Base-by-base conservation (phyloP, 306 rosid species). In the Castanopsis chinensis region DNA sequence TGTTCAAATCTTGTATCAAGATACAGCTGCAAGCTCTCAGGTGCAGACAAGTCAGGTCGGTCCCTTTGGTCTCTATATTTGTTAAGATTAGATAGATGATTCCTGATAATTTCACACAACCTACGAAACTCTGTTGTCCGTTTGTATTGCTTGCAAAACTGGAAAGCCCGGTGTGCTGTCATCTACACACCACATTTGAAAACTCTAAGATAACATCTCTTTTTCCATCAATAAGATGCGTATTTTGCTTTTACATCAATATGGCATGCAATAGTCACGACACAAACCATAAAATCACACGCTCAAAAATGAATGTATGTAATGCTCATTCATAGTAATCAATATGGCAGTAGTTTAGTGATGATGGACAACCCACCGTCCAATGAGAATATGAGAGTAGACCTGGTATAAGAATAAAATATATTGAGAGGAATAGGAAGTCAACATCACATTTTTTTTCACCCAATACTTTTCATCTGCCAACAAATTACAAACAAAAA, bases 81-180 rank as follows among this genome's bases (percentile, higher is more conserved):
- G 69, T 90, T 96, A 49, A 96, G 94, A 82, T 96, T 96, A 2
- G 92, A 85, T 45, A 96, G 85, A 82, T 96, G 99, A 63, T 93
- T 93, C 80, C 98, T 83, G 49, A 96, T 96, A 77, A 93, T 96
- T 86, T 96, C 99, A 78, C 99, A 96, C 2, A 93, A 84, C 77
- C 98, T 90, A 37, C 98, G 94, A 70, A 96, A 96, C 79, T 96
- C 99, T 1, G 99, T 96, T 11, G 98, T 89, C 72, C 99, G 83
- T 75, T 96, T 96, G 55, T 96, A 96, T 73, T 90, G 97, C 90
- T 93, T 96, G 87, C 99, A 96, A 83, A 96, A 96, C 87, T 96
- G 99, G 84, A 96, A 96, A 69, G 99, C 98, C 71, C 99, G 91
- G 79, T 96, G 99, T 20, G 99, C 99, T 33, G 99, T 96, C 99